Base-by-base conservation (phyloP, 2,329 filamentous ascomycete genomes). In the Zasmidium angulare region DNA sequence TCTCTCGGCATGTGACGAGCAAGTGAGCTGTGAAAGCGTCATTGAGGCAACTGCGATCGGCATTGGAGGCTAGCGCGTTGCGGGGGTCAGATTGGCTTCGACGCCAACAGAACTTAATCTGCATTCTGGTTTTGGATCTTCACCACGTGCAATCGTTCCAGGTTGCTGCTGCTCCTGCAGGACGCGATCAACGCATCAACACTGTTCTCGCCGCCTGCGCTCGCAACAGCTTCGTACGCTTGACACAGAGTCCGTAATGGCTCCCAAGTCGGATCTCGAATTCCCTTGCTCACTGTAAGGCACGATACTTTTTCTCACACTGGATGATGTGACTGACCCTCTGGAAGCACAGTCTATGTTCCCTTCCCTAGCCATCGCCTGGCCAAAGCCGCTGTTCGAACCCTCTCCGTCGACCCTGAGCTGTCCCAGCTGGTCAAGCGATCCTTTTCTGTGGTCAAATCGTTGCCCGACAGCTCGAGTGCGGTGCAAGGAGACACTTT, bases 401-500 rank as follows among this genome's bases (percentile, higher is more conserved):
- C 91, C 43, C 83, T 98, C 47, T 81, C 87, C 59, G 93, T 98
- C 67, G 95, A 99, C 77, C 84, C 87, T 62, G 95, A 99, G 74
- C 84, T 98, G 52, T 98, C 93, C 1, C 85, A 89, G 14, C 84
- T 95, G 11, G 93, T 98, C 56, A 84, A 82, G 49, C 87, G 93
- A 58, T 80, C 82, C 1, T 88, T 97, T 65, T 80, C 82, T 46
- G 79, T 91, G 52, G 76, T 69, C 24, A 55, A 60, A 14, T 46
- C 58, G 20, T 21, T 61, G 19, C 55, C 61, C 10, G 56, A 59
- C 31, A 59, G 60, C 40, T 36, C 59, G 12, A 61, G 54, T 53
- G 59, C 50, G 6, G 55, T 60, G 2, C 65, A 31, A 57, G 63
- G 21, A 48, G 53, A 53, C 22, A 64, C 46, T 50, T 66, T 53